Evolutionary conservation across 805 yeast species (phyloP).

Genomic region (Myxozyma lipomycoides): DNA sequence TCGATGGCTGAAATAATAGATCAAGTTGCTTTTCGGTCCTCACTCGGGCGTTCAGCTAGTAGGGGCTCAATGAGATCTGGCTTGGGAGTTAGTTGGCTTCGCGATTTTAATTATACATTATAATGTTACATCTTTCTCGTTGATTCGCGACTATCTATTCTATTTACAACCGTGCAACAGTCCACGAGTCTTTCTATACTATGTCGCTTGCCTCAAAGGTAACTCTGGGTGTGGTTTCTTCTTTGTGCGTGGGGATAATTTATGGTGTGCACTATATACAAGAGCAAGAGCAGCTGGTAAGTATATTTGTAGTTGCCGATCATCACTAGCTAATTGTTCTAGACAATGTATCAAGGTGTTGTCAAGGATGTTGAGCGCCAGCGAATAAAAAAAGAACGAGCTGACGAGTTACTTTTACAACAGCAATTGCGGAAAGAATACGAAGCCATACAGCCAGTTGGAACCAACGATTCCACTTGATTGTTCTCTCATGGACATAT

Average conservation of each 20-base stretch:
- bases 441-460: conserved; percentile 28
- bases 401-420: conserved; percentile 26
- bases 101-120: too few species aligned
- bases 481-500: too few species aligned
- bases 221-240: conserved; percentile 17
- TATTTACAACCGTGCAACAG: too few species aligned
- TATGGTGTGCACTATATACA: conserved; percentile 29
- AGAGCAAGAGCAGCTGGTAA: conserved; percentile 26
- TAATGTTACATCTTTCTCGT: too few species aligned
- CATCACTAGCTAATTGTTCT: background rate
- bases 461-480: background rate
- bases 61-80: too few species aligned
- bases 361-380: conserved; percentile 28
- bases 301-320: background rate
- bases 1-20: too few species aligned
- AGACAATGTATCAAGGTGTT: conserved; percentile 30
- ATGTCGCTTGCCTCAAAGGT: conserved; percentile 29
- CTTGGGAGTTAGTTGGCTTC: too few species aligned
- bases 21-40: too few species aligned
- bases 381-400: conserved; percentile 27
- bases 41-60: too few species aligned
- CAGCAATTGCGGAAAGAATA: conserved; percentile 26
- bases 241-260: conserved; percentile 19
- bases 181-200: too few species aligned
- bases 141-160: too few species aligned